Base-by-base conservation (phyloP, 768 basidiomycete genomes). In the Termitomyces sp. region DNA sequence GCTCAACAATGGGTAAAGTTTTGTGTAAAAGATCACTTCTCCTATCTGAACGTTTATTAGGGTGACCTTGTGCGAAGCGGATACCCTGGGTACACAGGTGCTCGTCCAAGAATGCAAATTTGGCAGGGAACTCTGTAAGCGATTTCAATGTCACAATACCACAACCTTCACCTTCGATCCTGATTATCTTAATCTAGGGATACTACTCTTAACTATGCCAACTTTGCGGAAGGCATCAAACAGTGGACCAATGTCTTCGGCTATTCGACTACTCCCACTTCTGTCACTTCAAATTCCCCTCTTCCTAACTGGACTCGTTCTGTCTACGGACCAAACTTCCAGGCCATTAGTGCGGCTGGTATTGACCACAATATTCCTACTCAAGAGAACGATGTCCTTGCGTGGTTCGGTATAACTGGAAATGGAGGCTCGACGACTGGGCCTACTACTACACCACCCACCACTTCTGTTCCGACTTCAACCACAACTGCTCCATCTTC, bases 181-280 rank as follows among this genome's bases (percentile, higher is more conserved):
- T 32, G 32, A 22, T 15, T 22, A 36, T 22, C 11, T 22, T n/a
- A n/a, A n/a, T n/a, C n/a, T 50, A 79, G 77, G 39, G 82, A 83
- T 60, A 76, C 74, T 13, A 79, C 77, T 3, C 72, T 83, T 48
- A 75, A 73, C 67, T 75, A 73, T 42, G 66, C 72, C 50, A 82
- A 82, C 70, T 81, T 76, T 63, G 67, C 60, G 25, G 77, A 83
- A 65, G 78, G 73, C 48, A 69, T 82, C 60, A 79, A 80, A 62
- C 72, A 83, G 60, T 83, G 81, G 81, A 80, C 79, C 29, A 80
- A 78, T 56, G 73, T 84, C 40, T 79, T 82, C 57, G 76, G 76
- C 6, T 71, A 74, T 60, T 70, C 69, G 53, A 61, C 61, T 33
- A 79, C 77, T 5, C 71, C 80, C 1, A 64, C 67, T 11, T 65